phyloP scores from a whole-genome alignment of 1,284 basidiomycete genomes.

The Grifola frondosa region DNA sequence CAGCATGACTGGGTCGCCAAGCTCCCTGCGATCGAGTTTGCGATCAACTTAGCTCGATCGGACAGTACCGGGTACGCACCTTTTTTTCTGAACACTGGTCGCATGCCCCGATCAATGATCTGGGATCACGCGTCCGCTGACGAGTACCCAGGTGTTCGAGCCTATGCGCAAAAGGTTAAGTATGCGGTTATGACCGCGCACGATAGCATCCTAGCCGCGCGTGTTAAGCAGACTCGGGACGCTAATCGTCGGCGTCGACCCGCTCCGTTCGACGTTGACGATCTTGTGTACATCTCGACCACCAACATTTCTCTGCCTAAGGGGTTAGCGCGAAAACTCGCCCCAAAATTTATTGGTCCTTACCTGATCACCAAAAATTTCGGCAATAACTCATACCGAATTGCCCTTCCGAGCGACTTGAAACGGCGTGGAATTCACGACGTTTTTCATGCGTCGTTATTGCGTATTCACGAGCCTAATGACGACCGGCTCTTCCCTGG shows the following conservation, averaged over 20 bases:
- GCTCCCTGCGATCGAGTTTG: constrained; percentile 24
- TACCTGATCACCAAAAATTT: constrained; percentile 7
- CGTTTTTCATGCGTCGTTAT: constrained; percentile 32
- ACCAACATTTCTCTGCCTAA: not conserved
- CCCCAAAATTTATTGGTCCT: constrained; percentile 30
- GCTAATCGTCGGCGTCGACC: constrained; percentile 15
- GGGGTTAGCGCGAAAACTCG: constrained; percentile 22
- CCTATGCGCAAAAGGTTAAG: constrained; percentile 12
- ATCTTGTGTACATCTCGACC: constrained; percentile 27
- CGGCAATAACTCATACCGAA: constrained; percentile 14
- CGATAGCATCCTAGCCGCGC: constrained; percentile 20
- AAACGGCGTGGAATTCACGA: constrained; percentile 26
- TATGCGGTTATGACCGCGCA: constrained; percentile 13
- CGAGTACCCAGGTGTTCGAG: constrained; percentile 12
- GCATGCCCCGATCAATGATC: constrained; percentile 7
- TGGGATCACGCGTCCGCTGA: not conserved
- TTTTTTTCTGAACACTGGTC: constrained; percentile 25
- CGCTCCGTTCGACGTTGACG: constrained; percentile 13
- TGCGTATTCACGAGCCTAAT: constrained; percentile 8
- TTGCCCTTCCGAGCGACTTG: constrained; percentile 29
- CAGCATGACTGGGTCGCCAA: constrained; percentile 39
- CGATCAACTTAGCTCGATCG: constrained; percentile 20
- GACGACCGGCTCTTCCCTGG: not conserved
- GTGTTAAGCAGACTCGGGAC: constrained; percentile 12
- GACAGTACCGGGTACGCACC: constrained; percentile 34